Percentiles rank a stretch among this genome's conserved stretches.
These are phyloP conservation scores for Tarenaya hassleriana DNA, from an alignment of 345 rosid genomes.

Conservation along the genomic window DNA sequence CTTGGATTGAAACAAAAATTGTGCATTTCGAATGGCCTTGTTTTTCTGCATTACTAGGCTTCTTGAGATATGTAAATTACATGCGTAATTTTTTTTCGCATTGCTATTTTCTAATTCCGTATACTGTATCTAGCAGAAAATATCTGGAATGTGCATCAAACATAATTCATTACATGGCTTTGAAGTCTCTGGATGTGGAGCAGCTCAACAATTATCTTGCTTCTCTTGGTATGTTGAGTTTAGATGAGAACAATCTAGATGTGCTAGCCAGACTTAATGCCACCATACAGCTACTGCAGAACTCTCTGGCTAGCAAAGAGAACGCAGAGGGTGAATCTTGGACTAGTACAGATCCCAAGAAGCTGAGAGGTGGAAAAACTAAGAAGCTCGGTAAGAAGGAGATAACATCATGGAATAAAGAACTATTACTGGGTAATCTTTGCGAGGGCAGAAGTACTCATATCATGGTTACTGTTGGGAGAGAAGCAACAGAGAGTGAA, in stretches of 20 bases:
- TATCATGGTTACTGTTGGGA: constrained; percentile 64
- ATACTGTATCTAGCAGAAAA: constrained; percentile 30
- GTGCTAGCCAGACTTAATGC: constrained; percentile 43
- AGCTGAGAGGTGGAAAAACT: constrained; percentile 16
- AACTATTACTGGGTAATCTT: constrained; percentile 43
- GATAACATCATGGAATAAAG: constrained; percentile 31
- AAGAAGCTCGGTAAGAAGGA: constrained; percentile 29
- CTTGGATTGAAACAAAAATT: background rate
- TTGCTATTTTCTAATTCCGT: constrained; percentile 1
- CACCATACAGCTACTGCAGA: constrained; percentile 35
- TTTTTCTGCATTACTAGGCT: constrained; percentile 4
- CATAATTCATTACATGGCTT: constrained; percentile 52
- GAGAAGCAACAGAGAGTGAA: constrained; percentile 50
- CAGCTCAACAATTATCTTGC: constrained; percentile 40
- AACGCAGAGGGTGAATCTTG: constrained; percentile 19
- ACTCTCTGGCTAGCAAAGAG: constrained; percentile 22
- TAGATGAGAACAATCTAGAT: constrained; percentile 39
- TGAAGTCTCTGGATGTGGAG: constrained; percentile 43
- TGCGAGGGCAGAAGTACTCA: constrained; percentile 36
- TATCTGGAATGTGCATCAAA: constrained; percentile 49
- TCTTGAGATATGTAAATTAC: background rate
- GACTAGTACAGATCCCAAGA: constrained; percentile 20
- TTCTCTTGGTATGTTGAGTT: constrained; percentile 41
- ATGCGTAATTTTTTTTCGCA: background rate
- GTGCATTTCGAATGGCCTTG: constrained; percentile 2